Base-by-base conservation (phyloP, 345 rosid genomes). In the Pistacia atlantica region DNA sequence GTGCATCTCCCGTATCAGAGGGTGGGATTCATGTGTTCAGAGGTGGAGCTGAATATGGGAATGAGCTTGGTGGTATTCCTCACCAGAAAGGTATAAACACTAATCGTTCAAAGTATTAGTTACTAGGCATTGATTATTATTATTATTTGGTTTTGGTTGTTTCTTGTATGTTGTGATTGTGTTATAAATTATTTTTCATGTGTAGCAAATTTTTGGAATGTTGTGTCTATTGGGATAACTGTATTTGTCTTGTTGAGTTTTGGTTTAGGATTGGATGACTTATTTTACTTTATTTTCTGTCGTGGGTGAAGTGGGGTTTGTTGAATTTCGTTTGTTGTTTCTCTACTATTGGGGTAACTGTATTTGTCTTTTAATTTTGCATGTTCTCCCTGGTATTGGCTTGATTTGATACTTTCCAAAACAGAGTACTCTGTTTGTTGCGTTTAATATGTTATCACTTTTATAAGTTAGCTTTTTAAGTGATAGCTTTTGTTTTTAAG, bases 1-100 rank as follows among this genome's bases (percentile, higher is more conserved):
- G 91, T 65, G 98, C 97, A 56, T 96, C 99, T 4, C 99, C 98
- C 2, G 98, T 93, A 48, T 93, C 99, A 17, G 95, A 91, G 65
- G 95, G 90, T 57, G 93, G 93, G 38, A 69, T 86, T 67, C 95
- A 91, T 76, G 95, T 89, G 45, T 88, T 86, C 72, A 85, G 89
- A 35, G 91, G 91, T 14, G 87, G 84, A 12, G 73, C 57, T 22
- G 92, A 90, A 31, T 83, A 79, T 69, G 88, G 86, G 10, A 80
- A 82, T 70, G 94, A 88, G 42, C 81, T 81, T 60, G 83, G 78
- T 73, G 89, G 90, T 76, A 83, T 71, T 56, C 80, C 87, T 83
- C 90, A 78, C 79, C 89, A 77, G 18, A 89, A 90, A 81, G 92
- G 92, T 90, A 78, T 17, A 6, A 71, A 51, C 82, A 77, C 79